Conservation (phyloP, 2,329 filamentous ascomycete species). For the Claviceps humidiphila region DNA sequence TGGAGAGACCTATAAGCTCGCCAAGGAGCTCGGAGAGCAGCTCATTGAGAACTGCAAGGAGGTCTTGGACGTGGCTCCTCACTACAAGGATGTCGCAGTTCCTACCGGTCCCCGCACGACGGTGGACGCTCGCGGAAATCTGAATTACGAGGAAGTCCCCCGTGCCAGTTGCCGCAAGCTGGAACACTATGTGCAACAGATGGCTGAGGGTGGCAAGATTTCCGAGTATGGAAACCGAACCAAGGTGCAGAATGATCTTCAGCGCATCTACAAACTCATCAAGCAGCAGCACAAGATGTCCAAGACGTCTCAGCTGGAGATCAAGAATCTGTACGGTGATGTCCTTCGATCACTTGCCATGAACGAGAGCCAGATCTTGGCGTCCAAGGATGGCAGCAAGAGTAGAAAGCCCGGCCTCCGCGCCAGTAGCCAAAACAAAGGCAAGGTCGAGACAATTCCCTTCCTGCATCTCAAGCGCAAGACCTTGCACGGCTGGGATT, state of each 20-base stretch:
- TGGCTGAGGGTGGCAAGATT: conserved; percentile 97
- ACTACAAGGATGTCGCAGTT: conserved; percentile 90
- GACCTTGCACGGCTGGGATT: conserved; percentile 90
- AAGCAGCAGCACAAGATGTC: conserved; percentile 96
- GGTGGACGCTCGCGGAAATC: conserved; percentile 83
- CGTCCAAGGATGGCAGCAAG: conserved; percentile 67
- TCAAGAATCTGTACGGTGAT: conserved; percentile 88
- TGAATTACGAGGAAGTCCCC: conserved; percentile 81
- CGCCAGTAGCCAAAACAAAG: conserved; percentile 51
- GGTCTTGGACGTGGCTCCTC: conserved; percentile 67
- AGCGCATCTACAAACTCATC: conserved; percentile 94
- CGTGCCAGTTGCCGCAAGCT: conserved; percentile 86
- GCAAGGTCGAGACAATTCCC: conserved; percentile 92
- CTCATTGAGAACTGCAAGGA: conserved; percentile 97
- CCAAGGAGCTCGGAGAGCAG: conserved; percentile 83
- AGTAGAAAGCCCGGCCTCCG: conserved; percentile 38
- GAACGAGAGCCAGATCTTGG: conserved; percentile 93
- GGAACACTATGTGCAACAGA: conserved; percentile 95
- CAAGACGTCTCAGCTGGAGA: conserved; percentile 90
- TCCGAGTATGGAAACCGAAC: conserved; percentile 97
- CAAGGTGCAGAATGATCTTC: conserved; percentile 93
- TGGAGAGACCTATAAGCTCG: conserved; percentile 95
- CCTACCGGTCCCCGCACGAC: conserved; percentile 86
- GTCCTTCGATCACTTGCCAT: conserved; percentile 89
- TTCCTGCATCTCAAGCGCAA: conserved; percentile 96